Evolutionary conservation across 805 yeast genomes (phyloP), one percentile per base, ranked within the genome.

Genomic region (Ogataea nonfermentans): DNA sequence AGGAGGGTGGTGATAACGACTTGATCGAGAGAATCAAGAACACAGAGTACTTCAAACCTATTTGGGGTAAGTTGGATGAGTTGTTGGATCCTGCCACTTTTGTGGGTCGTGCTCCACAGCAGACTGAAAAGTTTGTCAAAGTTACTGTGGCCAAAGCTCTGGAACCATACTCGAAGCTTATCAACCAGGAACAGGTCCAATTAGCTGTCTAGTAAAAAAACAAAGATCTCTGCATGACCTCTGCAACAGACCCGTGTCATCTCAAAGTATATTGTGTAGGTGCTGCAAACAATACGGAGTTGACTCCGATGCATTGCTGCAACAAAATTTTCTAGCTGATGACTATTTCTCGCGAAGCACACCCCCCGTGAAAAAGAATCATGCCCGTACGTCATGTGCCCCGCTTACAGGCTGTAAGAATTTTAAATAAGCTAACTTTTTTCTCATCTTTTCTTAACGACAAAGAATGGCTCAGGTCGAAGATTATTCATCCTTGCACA

Each of bases 101-200:
- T 63, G 95, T 90, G 33, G 99, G 99, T 55, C 86, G 99, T 67
- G 99, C 99, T 40, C 98, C 98, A 30, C 84, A 90, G 68, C 99
- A 93, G 72, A 88, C 95, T 41, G 96, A 84, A 64, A 91, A 90
- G 68, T 93, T 93, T 60, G 82, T 93, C 52, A 76, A 78, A 43
- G 77, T 74, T 41, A 95, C 91, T 44, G 98, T 93, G 41, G 83
- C 81, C 38, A 68, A 80, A 52, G 98, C 97, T 27, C 73, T 93
- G 50, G 74, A 69, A 48, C 86, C 87, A 36, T 84, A 74, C 68
- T 62, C 74, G 57, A 57, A 75, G 34, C 61, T 67, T 52, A 71
- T 93, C 55, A 74, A 79, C 53, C 64, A 73, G 32, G 87, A 81
- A 56, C 78, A 75, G 53, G 93, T 86, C 41, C 78, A 85, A 54